Conservation (phyloP, 331 rosid species). For the Stylosanthes scabra region DNA sequence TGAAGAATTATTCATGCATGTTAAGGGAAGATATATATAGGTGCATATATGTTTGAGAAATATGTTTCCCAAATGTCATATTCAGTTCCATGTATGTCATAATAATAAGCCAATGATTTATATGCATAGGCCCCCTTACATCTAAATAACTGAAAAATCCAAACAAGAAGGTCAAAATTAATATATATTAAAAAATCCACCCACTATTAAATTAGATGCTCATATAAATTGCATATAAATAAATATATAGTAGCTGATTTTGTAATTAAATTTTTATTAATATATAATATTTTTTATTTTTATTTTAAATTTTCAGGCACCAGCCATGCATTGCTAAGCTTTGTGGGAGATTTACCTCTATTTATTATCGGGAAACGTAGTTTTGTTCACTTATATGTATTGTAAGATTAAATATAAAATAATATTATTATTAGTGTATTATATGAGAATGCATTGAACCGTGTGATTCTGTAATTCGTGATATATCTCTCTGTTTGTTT, state of each 20-base stretch:
- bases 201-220: too few species aligned
- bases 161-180: slow-evolving; percentile 43
- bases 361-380: slow-evolving; percentile 49
- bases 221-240: too few species aligned
- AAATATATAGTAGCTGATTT: too few species aligned
- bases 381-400: slow-evolving; percentile 45
- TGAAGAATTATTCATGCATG: slow-evolving; percentile 27
- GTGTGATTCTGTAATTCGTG: slow-evolving; percentile 54
- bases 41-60: slow-evolving; percentile 19
- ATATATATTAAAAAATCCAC: too few species aligned
- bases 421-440: slow-evolving; percentile 38
- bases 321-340: slow-evolving; percentile 39
- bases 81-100: slow-evolving; percentile 41
- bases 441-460: slow-evolving; percentile 46
- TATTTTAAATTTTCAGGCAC: too few species aligned
- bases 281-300: too few species aligned
- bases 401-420: slow-evolving; percentile 47
- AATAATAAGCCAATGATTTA: slow-evolving; percentile 21
- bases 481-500: slow-evolving; percentile 40
- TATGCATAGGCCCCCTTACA: slow-evolving; percentile 45
- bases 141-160: slow-evolving; percentile 50
- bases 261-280: too few species aligned
- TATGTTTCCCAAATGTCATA: slow-evolving; percentile 34
- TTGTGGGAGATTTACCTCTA: slow-evolving; percentile 41
- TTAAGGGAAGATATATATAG: slow-evolving; percentile 24